phyloP scores from a whole-genome alignment of 1,284 basidiomycete species.

The Cutaneotrichosporon curvatum region DNA sequence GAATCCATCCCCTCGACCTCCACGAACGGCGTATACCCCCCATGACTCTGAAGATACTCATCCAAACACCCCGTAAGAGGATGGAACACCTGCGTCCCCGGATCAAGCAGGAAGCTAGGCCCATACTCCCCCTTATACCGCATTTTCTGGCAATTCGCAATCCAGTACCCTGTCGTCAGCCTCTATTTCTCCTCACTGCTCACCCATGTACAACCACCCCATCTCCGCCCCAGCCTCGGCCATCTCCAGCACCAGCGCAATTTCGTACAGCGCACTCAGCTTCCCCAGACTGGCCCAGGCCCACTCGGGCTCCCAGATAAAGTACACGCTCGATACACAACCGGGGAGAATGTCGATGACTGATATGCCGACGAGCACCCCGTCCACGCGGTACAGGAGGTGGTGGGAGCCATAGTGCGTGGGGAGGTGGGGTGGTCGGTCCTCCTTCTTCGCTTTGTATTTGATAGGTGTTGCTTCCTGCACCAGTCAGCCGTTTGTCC shows the following conservation, averaged over 20 bases:
- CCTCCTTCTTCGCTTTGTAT: constrained; percentile 13
- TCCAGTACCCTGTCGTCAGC: constrained; percentile 67
- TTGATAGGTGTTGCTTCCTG: constrained; percentile 4
- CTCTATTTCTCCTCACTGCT: constrained; percentile 16
- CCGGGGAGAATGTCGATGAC: constrained; percentile 85
- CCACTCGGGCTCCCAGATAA: constrained; percentile 80
- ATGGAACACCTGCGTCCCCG: constrained; percentile 71
- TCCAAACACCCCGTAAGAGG: constrained; percentile 60
- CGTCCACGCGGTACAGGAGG: constrained; percentile 74
- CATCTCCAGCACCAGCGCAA: constrained; percentile 64
- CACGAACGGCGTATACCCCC: constrained; percentile 40
- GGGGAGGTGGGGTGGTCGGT: constrained; percentile 58
- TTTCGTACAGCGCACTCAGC: constrained; percentile 77
- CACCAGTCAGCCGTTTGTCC: constrained; percentile 1
- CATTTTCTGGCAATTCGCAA: constrained; percentile 91
- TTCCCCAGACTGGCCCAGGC: constrained; percentile 67
- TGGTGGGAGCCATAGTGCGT: constrained; percentile 75
- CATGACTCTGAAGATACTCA: constrained; percentile 55
- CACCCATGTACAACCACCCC: constrained; percentile 76
- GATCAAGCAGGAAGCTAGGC: constrained; percentile 83
- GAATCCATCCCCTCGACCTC: constrained; percentile 13
- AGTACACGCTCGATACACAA: constrained; percentile 93
- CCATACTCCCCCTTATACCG: constrained; percentile 87
- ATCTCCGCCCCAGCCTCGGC: constrained; percentile 61
- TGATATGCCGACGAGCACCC: constrained; percentile 72